Conservation (phyloP, 2,329 filamentous ascomycete genomes). For the Emmonsia crescens region DNA sequence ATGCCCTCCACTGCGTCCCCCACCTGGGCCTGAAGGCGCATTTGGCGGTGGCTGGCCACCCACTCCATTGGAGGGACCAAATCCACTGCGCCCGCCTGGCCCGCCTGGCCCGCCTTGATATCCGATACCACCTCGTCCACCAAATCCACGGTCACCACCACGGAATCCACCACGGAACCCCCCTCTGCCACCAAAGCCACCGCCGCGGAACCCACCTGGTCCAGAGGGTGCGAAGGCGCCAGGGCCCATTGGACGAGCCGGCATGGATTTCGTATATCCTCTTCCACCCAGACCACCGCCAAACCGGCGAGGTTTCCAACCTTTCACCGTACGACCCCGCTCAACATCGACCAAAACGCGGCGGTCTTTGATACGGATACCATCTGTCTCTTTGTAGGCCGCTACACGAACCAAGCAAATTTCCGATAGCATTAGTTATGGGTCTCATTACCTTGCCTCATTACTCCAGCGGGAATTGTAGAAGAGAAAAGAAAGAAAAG, state of each 20-base stretch:
- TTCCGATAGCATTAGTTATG: conserved; percentile 26
- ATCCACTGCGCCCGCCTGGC: conserved; percentile 46
- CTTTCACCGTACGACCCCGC: conserved; percentile 83
- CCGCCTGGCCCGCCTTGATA: conserved; percentile 52
- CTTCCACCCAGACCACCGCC: conserved; percentile 87
- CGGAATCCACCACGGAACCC: conserved; percentile 43
- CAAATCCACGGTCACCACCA: conserved; percentile 41
- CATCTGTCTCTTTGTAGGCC: conserved; percentile 80
- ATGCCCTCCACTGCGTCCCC: conserved; percentile 43
- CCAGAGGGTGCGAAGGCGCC: conserved; percentile 47
- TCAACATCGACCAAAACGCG: conserved; percentile 93
- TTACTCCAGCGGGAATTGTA: conserved; percentile 9
- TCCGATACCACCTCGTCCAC: conserved; percentile 43
- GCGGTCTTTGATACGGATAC: conserved; percentile 83
- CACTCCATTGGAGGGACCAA: conserved; percentile 23
- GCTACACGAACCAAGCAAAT: conserved; percentile 50
- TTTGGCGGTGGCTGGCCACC: conserved; percentile 37
- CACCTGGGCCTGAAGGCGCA: conserved; percentile 44
- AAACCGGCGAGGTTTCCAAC: conserved; percentile 83
- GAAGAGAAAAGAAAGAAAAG: background rate
- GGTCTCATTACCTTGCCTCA: conserved; percentile 17
- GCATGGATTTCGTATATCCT: conserved; percentile 75
- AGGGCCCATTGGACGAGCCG: conserved; percentile 58
- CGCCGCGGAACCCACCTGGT: conserved; percentile 44
- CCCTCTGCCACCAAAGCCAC: conserved; percentile 44